Conservation (phyloP, 1,284 basidiomycete species). For the Ganoderma lucidum region DNA sequence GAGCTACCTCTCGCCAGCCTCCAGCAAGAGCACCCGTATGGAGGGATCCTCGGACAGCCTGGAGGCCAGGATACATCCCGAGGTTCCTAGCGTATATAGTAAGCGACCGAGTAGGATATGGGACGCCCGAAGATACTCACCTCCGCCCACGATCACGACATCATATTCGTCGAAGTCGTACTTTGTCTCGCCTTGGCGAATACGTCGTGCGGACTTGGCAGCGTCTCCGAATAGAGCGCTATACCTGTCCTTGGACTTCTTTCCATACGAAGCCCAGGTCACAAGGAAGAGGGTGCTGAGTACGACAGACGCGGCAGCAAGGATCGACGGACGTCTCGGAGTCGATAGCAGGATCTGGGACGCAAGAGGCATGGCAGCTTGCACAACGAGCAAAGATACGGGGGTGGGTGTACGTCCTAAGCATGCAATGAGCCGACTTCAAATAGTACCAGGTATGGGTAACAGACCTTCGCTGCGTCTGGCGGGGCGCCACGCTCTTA, state of each 20-base stretch:
- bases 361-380: neutral
- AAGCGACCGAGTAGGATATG: neutral
- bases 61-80: neutral
- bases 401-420: neutral
- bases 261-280: neutral
- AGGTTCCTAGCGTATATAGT: neutral
- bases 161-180: neutral
- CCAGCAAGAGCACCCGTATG: neutral
- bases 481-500: neutral
- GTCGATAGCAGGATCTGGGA: constrained; percentile 1
- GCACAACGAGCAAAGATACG: neutral
- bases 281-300: neutral
- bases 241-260: neutral
- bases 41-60: neutral
- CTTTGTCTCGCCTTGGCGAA: neutral
- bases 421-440: neutral
- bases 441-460: neutral
- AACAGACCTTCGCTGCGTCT: neutral
- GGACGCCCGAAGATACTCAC: neutral
- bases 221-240: neutral
- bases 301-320: neutral
- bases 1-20: neutral
- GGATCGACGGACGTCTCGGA: neutral
- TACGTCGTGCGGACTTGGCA: neutral
- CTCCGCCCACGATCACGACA: neutral